These are phyloP conservation scores for Knufia petricola DNA, from an alignment of 2,329 filamentous ascomycete species.

Conservation along the genomic window DNA sequence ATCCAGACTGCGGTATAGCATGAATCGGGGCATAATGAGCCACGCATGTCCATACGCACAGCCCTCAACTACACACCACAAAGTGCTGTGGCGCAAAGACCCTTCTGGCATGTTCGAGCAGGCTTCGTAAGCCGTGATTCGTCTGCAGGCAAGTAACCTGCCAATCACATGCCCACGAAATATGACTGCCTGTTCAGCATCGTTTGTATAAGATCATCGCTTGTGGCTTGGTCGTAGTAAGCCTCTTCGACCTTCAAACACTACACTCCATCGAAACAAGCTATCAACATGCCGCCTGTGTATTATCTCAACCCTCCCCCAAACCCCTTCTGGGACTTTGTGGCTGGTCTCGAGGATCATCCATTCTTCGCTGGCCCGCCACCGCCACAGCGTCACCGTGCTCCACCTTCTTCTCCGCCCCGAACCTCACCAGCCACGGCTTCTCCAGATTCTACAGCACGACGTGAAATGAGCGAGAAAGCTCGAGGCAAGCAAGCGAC, in stretches of 20 bases:
- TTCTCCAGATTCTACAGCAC: constrained; percentile 2
- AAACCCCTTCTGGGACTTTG: constrained; percentile 47
- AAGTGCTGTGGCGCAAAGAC: constrained; percentile 6
- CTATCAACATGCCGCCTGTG: constrained; percentile 42
- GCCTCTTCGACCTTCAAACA: no score
- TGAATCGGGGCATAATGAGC: neutral
- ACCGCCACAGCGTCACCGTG: constrained; percentile 26
- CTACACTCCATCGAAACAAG: neutral
- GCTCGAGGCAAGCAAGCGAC: constrained; percentile 17
- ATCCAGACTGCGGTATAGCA: no score
- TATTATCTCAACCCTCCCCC: constrained; percentile 34
- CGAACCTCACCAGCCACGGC: constrained; percentile 22
- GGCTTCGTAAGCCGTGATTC: constrained; percentile 8
- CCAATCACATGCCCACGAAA: constrained; percentile 8
- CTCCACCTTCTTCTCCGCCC: constrained; percentile 30
- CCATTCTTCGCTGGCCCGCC: constrained; percentile 34
- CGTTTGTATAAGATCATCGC: constrained; percentile 7
- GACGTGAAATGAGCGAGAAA: constrained; percentile 14
- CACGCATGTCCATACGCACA: neutral
- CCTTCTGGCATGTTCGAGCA: constrained; percentile 8
- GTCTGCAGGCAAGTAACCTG: constrained; percentile 1
- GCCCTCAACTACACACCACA: constrained; percentile 5
- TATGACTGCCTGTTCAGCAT: constrained; percentile 4
- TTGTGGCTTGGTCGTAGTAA: constrained; percentile 11
- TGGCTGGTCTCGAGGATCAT: constrained; percentile 42